These are phyloP conservation scores for Pyrenochaeta sp. DNA, from an alignment of 2,329 filamentous ascomycete species.

Conservation along the genomic window DNA sequence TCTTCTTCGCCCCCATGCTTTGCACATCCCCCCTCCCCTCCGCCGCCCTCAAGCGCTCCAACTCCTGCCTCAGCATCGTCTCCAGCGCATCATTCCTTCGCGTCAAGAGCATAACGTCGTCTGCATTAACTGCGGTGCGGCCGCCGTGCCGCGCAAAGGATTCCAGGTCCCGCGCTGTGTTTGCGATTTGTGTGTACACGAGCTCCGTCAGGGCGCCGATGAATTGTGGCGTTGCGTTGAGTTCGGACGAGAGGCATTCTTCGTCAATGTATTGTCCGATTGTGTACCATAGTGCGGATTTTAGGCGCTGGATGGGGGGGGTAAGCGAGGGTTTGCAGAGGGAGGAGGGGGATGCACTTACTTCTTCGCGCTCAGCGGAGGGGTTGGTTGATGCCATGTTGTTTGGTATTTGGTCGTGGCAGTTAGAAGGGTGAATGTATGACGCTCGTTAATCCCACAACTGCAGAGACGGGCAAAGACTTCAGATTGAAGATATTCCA, in stretches of 20 bases:
- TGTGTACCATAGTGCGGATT: slow-evolving; percentile 53
- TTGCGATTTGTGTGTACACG: slow-evolving; percentile 81
- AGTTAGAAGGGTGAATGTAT: no score
- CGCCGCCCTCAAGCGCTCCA: slow-evolving; percentile 60
- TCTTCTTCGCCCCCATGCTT: slow-evolving; percentile 26
- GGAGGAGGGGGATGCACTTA: slow-evolving; percentile 1
- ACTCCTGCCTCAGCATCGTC: slow-evolving; percentile 73
- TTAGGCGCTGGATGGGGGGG: slow-evolving; percentile 54
- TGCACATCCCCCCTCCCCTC: slow-evolving; percentile 34
- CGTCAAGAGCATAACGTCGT: slow-evolving; percentile 87
- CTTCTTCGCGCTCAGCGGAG: slow-evolving; percentile 44
- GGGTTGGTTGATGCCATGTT: slow-evolving; percentile 37
- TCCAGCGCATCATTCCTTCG: slow-evolving; percentile 87
- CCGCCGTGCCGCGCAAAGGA: slow-evolving; percentile 75
- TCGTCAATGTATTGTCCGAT: slow-evolving; percentile 78
- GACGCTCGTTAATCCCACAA: no score
- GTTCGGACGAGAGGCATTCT: slow-evolving; percentile 74
- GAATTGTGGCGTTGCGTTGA: slow-evolving; percentile 92
- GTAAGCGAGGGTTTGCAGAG: not conserved
- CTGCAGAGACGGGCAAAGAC: not conserved
- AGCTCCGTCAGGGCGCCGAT: slow-evolving; percentile 80
- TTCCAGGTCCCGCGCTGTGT: slow-evolving; percentile 66
- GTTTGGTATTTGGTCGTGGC: not conserved
- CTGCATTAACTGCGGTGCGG: slow-evolving; percentile 78
- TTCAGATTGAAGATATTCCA: not conserved